Conservation (phyloP, 148 eudicot genomes). For the Agrostemma githago region DNA sequence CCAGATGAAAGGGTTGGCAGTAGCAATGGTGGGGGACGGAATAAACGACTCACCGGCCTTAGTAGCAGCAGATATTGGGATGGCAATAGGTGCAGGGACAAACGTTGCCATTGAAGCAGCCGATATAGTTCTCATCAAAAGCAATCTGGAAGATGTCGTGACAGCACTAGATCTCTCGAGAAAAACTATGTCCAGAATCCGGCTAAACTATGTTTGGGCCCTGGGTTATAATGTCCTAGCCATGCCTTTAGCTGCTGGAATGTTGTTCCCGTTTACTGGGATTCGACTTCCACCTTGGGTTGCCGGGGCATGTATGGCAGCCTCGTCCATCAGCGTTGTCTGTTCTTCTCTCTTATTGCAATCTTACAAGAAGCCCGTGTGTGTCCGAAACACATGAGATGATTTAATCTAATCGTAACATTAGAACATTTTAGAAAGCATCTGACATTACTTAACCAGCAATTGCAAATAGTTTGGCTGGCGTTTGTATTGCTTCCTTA, state of each 20-base stretch:
- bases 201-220: slow-evolving; percentile 90
- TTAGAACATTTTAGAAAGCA: background rate
- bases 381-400: slow-evolving; percentile 9
- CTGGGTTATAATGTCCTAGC: slow-evolving; percentile 91
- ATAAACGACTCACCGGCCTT: slow-evolving; percentile 96
- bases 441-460: background rate
- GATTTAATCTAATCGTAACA: background rate
- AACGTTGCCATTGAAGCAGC: slow-evolving; percentile 98
- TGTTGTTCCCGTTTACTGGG: slow-evolving; percentile 77
- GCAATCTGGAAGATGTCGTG: slow-evolving; percentile 84
- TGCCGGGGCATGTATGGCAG: slow-evolving; percentile 99
- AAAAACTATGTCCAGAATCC: slow-evolving; percentile 74
- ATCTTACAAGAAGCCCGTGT: slow-evolving; percentile 81
- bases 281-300: slow-evolving; percentile 94
- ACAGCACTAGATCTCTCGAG: slow-evolving; percentile 89
- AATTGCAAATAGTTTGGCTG: background rate
- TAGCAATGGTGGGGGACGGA: slow-evolving; percentile 99
- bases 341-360: slow-evolving; percentile 91
- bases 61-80: slow-evolving; percentile 90
- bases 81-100: slow-evolving; percentile 98
- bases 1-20: slow-evolving; percentile 66
- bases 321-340: slow-evolving; percentile 88
- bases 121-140: slow-evolving; percentile 80
- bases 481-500: too few species aligned
- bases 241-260: slow-evolving; percentile 88